These are phyloP conservation scores for Candida bentonensis DNA, from an alignment of 805 yeast genomes.

Conservation along the genomic window DNA sequence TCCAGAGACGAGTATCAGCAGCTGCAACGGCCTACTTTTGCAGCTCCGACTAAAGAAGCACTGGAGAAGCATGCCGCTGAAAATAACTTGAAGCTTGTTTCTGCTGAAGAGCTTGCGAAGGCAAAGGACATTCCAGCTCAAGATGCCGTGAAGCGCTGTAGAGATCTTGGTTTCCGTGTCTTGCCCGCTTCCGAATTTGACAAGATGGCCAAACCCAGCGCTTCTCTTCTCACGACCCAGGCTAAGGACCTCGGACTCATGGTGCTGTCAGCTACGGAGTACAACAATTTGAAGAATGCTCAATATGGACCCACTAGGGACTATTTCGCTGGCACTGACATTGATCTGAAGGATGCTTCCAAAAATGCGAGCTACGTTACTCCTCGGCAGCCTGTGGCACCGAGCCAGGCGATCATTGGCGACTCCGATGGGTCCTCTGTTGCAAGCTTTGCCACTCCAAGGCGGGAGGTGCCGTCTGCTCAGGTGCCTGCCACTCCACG, in stretches of 20 bases:
- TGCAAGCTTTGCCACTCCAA: neutral
- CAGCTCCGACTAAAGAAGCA: neutral
- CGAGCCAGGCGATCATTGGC: neutral
- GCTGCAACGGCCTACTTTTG: conserved; percentile 1
- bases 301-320: neutral
- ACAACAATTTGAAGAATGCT: conserved; percentile 3
- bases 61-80: conserved; percentile 2
- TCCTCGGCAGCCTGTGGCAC: neutral
- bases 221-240: conserved; percentile 1
- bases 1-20: neutral
- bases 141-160: neutral
- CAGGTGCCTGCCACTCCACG: too few species aligned
- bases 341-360: conserved; percentile 43
- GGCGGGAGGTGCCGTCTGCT: neutral
- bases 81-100: neutral
- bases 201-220: neutral
- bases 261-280: conserved; percentile 10
- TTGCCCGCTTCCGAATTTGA: neutral
- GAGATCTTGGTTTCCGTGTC: neutral
- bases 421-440: neutral
- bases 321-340: neutral
- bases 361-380: conserved; percentile 6
- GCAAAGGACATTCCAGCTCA: neutral
- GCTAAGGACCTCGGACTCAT: conserved; percentile 11
- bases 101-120: conserved; percentile 1